Percentiles rank a stretch among this genome's conserved stretches.
Evolutionary conservation across 75 land plant species (phyloP).

Genomic region (Pinus taeda): DNA sequence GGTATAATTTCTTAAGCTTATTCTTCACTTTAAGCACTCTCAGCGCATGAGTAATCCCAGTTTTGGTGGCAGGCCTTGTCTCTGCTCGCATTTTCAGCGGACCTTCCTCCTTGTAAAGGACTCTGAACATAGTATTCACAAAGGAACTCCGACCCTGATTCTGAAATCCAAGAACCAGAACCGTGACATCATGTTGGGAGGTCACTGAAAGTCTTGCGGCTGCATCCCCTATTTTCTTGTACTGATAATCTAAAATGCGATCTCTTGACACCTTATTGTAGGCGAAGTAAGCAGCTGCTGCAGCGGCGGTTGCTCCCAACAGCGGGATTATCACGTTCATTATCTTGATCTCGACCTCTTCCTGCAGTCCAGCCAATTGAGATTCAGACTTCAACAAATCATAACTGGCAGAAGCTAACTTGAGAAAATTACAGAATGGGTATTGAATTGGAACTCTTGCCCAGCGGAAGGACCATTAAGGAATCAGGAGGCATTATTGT

Average conservation of each 20-base stretch:
- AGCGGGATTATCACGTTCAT: background rate
- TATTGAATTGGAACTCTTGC: too few relatives aligned
- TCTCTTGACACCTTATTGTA: background rate
- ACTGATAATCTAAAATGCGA: background rate
- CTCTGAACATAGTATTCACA: slow-evolving; percentile 6
- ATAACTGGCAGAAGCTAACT: too few relatives aligned
- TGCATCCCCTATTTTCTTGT: background rate
- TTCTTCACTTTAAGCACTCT: slow-evolving; percentile 1
- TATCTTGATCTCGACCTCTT: background rate
- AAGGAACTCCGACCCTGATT: slow-evolving; percentile 9
- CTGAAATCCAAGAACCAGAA: background rate
- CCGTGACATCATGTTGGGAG: background rate
- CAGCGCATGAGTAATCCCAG: background rate
- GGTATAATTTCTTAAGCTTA: background rate
- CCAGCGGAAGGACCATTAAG: too few relatives aligned
- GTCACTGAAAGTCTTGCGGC: background rate
- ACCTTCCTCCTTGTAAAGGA: slow-evolving; percentile 4
- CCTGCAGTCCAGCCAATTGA: too few relatives aligned
- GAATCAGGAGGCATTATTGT: too few relatives aligned
- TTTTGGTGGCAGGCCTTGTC: background rate
- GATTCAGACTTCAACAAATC: too few relatives aligned
- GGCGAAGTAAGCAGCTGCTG: background rate
- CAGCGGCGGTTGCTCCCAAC: background rate
- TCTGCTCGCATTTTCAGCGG: background rate
- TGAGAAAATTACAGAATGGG: too few relatives aligned